A percentile compares a stretch with the other conserved stretches of the same genome.
Conservation (phyloP, 2,329 filamentous ascomycete species). For the Pestalotiopsis sp. region DNA sequence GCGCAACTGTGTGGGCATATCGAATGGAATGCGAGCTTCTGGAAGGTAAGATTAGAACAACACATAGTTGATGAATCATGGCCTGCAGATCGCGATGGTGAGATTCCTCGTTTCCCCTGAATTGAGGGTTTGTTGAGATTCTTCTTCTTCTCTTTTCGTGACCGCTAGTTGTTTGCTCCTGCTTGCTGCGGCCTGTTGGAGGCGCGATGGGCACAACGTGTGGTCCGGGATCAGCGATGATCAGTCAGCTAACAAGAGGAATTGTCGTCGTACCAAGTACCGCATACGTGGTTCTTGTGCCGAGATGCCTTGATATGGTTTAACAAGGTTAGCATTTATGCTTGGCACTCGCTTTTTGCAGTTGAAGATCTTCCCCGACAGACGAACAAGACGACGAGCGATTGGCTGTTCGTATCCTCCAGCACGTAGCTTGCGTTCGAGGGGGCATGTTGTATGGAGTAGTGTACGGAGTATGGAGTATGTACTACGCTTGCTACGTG, state of each 20-base stretch:
- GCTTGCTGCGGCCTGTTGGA: neutral
- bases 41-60: neutral
- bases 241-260: neutral
- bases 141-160: neutral
- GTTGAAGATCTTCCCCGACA: neutral
- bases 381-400: neutral
- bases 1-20: neutral
- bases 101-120: neutral
- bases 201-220: constrained; percentile 1
- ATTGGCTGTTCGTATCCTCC: neutral
- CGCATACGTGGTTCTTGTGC: neutral
- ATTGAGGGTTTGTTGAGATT: neutral
- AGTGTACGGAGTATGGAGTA: neutral
- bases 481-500: neutral
- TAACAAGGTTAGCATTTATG: neutral
- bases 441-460: neutral
- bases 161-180: neutral
- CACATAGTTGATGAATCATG: neutral
- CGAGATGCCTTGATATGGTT: neutral
- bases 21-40: neutral
- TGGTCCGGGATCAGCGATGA: neutral
- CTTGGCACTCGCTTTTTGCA: neutral
- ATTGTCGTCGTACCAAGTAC: neutral
- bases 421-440: too few relatives aligned
- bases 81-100: neutral